Base-by-base conservation (phyloP, 2,329 filamentous ascomycete genomes). In the Aurifilum marmelostoma region DNA sequence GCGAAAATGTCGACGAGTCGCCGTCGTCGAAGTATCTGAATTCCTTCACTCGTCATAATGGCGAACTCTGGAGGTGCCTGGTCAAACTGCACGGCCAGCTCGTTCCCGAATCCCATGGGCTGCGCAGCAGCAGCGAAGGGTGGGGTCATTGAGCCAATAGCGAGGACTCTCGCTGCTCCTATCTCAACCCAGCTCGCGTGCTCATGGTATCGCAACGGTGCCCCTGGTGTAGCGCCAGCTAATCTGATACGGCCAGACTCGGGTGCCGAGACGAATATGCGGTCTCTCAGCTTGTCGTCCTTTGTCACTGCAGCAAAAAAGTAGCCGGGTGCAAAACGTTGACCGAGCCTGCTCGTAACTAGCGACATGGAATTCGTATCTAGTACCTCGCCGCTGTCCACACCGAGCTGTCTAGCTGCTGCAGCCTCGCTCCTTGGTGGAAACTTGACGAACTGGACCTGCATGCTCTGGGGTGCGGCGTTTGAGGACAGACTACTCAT, bases 71-170 rank as follows among this genome's bases (percentile, higher is more conserved):
- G 89, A 0, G 91, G 87, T 0, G 89, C 84, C 70, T 92, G 86
- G 75, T 99, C 96, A 74, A 96, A 99, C 75, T 99, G 97, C n/a
- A 97, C 91, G 1, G 96, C 93, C 67, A 98, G 84, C 80, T 99
- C 96, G 74, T 99, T 99, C 14, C 95, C 94, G 75, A 97, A 98
- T 0, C 94, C 95, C 29, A 89, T 77, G 0, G 92, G 92, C 34
- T 88, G 87, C 14, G 81, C 81, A 0, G 89, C 85, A 12, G 92
- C 91, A 21, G 89, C 86, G 74, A 94, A 95, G 0, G 92, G 88
- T 63, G 87, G 86, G 0, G 91, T 92, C 37, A 93, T 88, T 16
- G 94, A 80, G 2, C 94, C 93, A 68, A 97, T 88, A 73, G 92
- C 93, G 76, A 97, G 90, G 8, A 91, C 89, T 43, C 86, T 86